Base-by-base conservation (phyloP, 345 rosid genomes). In the Aegle marmelos region DNA sequence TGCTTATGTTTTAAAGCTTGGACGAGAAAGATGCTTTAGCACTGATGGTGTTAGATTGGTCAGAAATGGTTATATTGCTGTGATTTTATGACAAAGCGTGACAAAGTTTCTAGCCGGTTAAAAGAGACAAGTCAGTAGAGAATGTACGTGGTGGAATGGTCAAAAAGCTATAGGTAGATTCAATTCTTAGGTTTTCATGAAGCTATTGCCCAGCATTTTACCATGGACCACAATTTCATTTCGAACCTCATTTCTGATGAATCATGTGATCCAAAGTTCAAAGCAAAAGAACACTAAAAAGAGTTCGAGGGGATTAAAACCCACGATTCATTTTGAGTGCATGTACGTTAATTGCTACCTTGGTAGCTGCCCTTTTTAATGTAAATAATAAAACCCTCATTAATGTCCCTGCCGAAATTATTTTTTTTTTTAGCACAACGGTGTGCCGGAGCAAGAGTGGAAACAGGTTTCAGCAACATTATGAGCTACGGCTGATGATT, bases 71-170 rank as follows among this genome's bases (percentile, higher is more conserved):
- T 31, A 59, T 19, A 69, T 70, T 16, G 2, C 11, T 7, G 31
- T 37, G 53, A 5, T n/a, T 70, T n/a, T 72, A 64, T n/a, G 31
- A 56, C 73, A 63, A 64, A 25, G 76, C 64, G 79, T 34, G 79
- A 24, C 25, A 67, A 22, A 53, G 67, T 62, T 75, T 70, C 57
- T 7, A 41, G 30, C 61, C 53, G 22, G 77, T 76, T 76, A 65
- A 76, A 76, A 70, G 60, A 39, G 31, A 67, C 21, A 37, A 37
- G 28, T 10, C 50, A 1, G 16, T 45, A 45, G 50, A 45, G 21
- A 21, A 14, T 10, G 4, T 5, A 9, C 27, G 6, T 60, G 68
- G 82, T 87, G 80, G 86, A 81, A 54, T 74, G 82, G 88, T 85
- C 85, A 87, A 85, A 81, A 82, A 65, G 67, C 4, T 45, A 71